Base-by-base conservation (phyloP, 2,329 filamentous ascomycete species). In the Ceratocystis variospora region DNA sequence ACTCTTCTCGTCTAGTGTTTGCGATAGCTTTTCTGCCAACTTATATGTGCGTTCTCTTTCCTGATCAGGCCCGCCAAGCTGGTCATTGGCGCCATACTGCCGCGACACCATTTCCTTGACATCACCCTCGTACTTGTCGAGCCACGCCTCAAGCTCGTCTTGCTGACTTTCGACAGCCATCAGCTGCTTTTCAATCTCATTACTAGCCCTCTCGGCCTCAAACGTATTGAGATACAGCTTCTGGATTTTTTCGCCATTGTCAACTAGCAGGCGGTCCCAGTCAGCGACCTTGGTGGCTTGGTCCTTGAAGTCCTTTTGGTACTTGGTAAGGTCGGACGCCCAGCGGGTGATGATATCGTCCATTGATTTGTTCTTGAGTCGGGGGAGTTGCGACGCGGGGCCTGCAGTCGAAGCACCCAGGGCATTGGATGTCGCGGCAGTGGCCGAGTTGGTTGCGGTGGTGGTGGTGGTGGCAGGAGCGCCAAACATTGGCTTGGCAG, bases 291-390 rank as follows among this genome's bases (percentile, higher is more conserved):
- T 88, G 68, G 86, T 83, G 3, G 95, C 93, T 75, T 97, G 91
- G 44, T 87, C 83, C 74, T 95, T 91, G 78, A 97, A 99, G 68
- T 96, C 90, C 75, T 96, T 96, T 73, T 97, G 93, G 73, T 99
- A 96, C 73, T 96, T 95, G 64, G 91, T 88, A 62, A 99, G 80
- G 73, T 97, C 94, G 0, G 91, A 90, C 1, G 94, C 94, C 94
- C 94, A 99, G 41, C 91, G 86, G 3, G 90, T 96, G 70, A 99
- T 91, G 70, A 99, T 96, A 74, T 99, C 94, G 73, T 99, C 94
- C 89, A 99, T 96, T 0, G 93, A 96, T 78, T 96, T 97, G 76
- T 96, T 96, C 80, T 96, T 96, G 46, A 99, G 80, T 33, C 94
- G 87, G 3, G 93, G 94, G 72, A 95, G 85, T 67, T 91, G 87